Evolutionary conservation across 2,329 filamentous ascomycete species (phyloP).

Genomic region (Cladophialophora chaetospira): DNA sequence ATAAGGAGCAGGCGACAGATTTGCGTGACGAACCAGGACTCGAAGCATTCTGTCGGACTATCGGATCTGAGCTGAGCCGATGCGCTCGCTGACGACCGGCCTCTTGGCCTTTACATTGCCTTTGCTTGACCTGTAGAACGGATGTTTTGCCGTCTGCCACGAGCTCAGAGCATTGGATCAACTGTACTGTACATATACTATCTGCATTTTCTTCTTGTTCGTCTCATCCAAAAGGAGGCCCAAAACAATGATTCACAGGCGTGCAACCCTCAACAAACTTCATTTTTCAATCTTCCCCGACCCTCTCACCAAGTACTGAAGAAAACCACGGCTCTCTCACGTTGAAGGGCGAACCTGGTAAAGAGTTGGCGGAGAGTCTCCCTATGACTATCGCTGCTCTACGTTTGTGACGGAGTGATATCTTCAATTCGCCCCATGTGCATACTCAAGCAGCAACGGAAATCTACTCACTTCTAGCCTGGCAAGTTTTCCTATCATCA

Average conservation of each 20-base stretch:
- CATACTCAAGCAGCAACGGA: too few relatives aligned
- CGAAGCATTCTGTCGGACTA: slow-evolving; percentile 5
- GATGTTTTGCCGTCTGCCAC: slow-evolving; percentile 14
- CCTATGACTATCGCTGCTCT: too few relatives aligned
- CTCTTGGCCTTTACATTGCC: background rate
- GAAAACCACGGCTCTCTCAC: too few relatives aligned
- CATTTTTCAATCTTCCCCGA: too few relatives aligned
- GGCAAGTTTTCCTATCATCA: too few relatives aligned
- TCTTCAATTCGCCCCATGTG: too few relatives aligned
- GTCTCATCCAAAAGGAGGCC: slow-evolving; percentile 3
- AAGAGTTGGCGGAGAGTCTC: too few relatives aligned
- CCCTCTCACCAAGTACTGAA: too few relatives aligned
- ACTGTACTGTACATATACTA: slow-evolving; percentile 32
- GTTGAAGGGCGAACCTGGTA: too few relatives aligned
- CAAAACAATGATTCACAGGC: background rate
- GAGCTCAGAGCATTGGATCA: slow-evolving; percentile 24
- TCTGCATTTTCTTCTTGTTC: slow-evolving; percentile 11
- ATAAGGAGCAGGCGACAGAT: background rate
- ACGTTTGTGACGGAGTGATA: too few relatives aligned
- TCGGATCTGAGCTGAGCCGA: background rate
- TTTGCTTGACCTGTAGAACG: slow-evolving; percentile 1
- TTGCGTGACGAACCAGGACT: slow-evolving; percentile 21
- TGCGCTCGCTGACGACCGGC: background rate
- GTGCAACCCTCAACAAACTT: background rate
- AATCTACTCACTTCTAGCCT: too few relatives aligned